Conservation (phyloP, 2,329 filamentous ascomycete genomes). For the Talaromyces sp. region DNA sequence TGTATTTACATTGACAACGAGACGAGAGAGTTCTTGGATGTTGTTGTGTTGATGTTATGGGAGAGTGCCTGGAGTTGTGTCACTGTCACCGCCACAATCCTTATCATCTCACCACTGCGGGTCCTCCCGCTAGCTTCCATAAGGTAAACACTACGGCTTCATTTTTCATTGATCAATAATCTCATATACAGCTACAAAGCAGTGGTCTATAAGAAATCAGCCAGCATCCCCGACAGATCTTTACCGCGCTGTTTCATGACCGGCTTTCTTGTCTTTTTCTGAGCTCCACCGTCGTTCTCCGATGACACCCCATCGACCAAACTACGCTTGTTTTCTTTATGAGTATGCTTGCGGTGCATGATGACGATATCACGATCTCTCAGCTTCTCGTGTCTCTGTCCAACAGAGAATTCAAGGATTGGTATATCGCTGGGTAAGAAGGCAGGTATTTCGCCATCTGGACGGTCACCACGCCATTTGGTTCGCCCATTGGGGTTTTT, state of each 20-base stretch:
- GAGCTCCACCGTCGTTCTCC: neutral
- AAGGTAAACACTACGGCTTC: neutral
- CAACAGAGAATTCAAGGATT: constrained; percentile 30
- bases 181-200: neutral
- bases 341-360: constrained; percentile 16
- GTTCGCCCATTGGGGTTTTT: neutral
- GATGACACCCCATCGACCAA: neutral
- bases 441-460: neutral
- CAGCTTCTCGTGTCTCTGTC: constrained; percentile 16
- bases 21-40: neutral
- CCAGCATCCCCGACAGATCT: constrained; percentile 32
- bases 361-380: constrained; percentile 4
- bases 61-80: constrained; percentile 8
- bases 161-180: neutral
- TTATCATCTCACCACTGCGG: neutral
- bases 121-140: constrained; percentile 15
- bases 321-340: constrained; percentile 15
- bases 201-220: constrained; percentile 29
- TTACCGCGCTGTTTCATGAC: constrained; percentile 31
- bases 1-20: neutral
- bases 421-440: constrained; percentile 21
- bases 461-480: neutral
- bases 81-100: constrained; percentile 10
- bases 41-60: neutral
- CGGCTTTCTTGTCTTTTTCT: constrained; percentile 22